Evolutionary conservation across 116 monocot genomes (phyloP).

Genomic region (Zostera marina): DNA sequence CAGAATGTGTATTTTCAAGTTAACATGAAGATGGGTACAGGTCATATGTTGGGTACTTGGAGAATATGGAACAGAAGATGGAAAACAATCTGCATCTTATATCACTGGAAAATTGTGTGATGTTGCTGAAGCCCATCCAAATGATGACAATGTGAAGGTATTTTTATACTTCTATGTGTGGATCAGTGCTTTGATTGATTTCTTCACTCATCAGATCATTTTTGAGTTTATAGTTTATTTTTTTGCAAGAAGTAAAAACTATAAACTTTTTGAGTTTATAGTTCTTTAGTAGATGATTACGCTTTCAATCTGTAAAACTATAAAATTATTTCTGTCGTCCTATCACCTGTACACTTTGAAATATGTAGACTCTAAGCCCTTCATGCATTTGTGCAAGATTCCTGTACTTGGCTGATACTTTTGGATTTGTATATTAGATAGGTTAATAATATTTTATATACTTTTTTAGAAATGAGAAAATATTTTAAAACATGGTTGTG

Average conservation of each 20-base stretch:
- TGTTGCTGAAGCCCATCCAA: slow-evolving; percentile 68
- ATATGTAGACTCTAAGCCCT: too few species aligned
- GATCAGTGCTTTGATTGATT: not conserved
- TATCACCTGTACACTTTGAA: too few species aligned
- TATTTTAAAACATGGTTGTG: too few species aligned
- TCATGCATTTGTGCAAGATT: too few species aligned
- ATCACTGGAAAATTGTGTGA: slow-evolving; percentile 90
- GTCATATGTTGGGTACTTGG: slow-evolving; percentile 98
- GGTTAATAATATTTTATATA: too few species aligned
- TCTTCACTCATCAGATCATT: not conserved
- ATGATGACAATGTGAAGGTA: slow-evolving; percentile 84
- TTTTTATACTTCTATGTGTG: not conserved
- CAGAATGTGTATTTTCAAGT: not conserved
- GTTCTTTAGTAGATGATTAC: not conserved
- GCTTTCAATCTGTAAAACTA: too few species aligned
- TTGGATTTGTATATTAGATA: too few species aligned
- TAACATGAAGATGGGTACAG: slow-evolving; percentile 13
- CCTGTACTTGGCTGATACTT: too few species aligned
- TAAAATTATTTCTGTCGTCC: too few species aligned
- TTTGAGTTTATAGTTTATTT: not conserved
- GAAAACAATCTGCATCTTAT: slow-evolving; percentile 81
- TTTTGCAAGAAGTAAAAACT: too few species aligned
- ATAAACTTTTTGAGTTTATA: not conserved
- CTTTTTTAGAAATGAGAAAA: too few species aligned
- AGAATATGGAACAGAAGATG: slow-evolving; percentile 96